phyloP scores from a whole-genome alignment of 352 stramenopile species.

The Pilasporangium apinafurcum region DNA sequence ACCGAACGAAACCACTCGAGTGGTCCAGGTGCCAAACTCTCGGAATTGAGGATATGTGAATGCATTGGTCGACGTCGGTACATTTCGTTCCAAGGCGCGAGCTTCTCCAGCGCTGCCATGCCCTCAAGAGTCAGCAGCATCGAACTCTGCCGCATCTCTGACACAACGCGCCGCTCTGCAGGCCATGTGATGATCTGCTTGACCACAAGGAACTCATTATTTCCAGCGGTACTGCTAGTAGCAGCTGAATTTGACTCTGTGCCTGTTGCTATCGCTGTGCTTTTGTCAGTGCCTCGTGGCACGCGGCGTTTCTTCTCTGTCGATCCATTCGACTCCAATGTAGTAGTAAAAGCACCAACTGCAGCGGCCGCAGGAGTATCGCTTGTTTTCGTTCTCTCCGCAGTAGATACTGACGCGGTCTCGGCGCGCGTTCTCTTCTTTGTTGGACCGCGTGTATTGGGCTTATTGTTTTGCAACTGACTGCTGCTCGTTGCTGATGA shows the following conservation, averaged over 20 bases:
- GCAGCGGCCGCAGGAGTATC: neutral
- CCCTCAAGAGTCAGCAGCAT: slow-evolving; percentile 15
- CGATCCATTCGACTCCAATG: too few species aligned
- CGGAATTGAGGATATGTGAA: slow-evolving; percentile 22
- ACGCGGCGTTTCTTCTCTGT: neutral
- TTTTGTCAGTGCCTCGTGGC: neutral
- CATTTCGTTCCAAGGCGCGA: slow-evolving; percentile 34
- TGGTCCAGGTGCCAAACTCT: slow-evolving; percentile 11
- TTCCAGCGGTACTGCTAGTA: slow-evolving; percentile 5
- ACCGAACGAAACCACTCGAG: slow-evolving; percentile 20
- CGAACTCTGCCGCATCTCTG: slow-evolving; percentile 32
- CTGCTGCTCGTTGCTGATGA: too few species aligned
- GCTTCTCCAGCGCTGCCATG: slow-evolving; percentile 14
- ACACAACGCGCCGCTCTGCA: slow-evolving; percentile 28
- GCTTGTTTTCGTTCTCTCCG: too few species aligned
- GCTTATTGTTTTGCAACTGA: too few species aligned
- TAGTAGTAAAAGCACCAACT: neutral
- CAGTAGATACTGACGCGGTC: too few species aligned
- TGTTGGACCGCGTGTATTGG: too few species aligned
- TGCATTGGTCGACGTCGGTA: slow-evolving; percentile 20
- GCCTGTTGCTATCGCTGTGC: neutral
- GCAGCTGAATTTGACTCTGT: neutral
- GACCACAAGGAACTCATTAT: slow-evolving; percentile 10
- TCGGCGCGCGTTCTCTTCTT: too few species aligned
- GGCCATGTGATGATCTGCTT: slow-evolving; percentile 36